Evolutionary conservation across 2,329 filamentous ascomycete species (phyloP).

Genomic region (Pseudogymnoascus sp.): DNA sequence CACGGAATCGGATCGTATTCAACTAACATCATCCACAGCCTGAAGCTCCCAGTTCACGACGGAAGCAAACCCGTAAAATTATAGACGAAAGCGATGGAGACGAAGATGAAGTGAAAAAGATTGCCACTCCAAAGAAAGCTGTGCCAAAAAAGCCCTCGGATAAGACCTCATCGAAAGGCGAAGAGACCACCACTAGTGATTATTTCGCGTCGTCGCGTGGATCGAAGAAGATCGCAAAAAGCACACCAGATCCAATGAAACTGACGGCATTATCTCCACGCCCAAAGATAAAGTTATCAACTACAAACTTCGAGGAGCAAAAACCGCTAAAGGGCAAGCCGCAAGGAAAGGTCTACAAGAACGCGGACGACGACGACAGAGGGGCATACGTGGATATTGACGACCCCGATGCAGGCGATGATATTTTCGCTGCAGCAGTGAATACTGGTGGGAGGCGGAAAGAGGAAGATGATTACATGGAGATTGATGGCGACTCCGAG

Average conservation of each 20-base stretch:
- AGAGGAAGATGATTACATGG: slow-evolving; percentile 63
- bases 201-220: slow-evolving; percentile 30
- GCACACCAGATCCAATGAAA: not conserved
- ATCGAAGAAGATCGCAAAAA: not conserved
- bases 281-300: not conserved
- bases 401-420: slow-evolving; percentile 65
- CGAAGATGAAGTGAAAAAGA: slow-evolving; percentile 42
- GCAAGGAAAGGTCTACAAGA: slow-evolving; percentile 19
- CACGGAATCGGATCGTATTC: not conserved
- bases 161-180: slow-evolving; percentile 26
- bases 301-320: not conserved
- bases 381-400: slow-evolving; percentile 55
- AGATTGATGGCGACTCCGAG: slow-evolving; percentile 57
- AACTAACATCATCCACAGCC: slow-evolving; percentile 7
- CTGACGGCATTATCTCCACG: not conserved
- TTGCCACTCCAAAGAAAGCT: slow-evolving; percentile 49
- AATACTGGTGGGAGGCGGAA: slow-evolving; percentile 60
- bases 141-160: slow-evolving; percentile 48
- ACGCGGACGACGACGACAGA: slow-evolving; percentile 42
- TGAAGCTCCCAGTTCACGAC: slow-evolving; percentile 5
- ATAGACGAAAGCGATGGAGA: slow-evolving; percentile 79
- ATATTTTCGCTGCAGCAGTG: slow-evolving; percentile 73
- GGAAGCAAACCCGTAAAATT: slow-evolving; percentile 53
- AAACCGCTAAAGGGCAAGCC: slow-evolving; percentile 9
- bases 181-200: slow-evolving; percentile 29